Base-by-base conservation (phyloP, 306 rosid genomes). In the Vicia faba region DNA sequence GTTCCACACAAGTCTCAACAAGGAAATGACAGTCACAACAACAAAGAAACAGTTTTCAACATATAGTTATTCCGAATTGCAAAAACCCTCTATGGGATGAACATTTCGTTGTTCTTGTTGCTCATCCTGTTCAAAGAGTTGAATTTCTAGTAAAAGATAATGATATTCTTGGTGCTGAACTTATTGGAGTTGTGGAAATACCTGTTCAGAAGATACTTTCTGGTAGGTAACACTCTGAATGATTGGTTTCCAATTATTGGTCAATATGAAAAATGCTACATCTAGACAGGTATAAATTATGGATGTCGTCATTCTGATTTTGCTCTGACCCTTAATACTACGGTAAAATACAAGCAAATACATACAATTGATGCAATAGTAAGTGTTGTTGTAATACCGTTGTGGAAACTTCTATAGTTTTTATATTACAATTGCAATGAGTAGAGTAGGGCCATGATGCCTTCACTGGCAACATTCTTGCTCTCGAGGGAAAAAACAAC, bases 61-160 rank as follows among this genome's bases (percentile, higher is more conserved):
- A 5, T n/a, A 77, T 87, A 73, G 84, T 88, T 2, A 84, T 85
- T 55, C 40, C 80, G 1, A 83, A 85, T 71, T 75, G 70, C 9
- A 91, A 88, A 50, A 80, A 88, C 60, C 95, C 95, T 44, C n/a
- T 71, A 20, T 88, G 95, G 95, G 87, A 83, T 11, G 89, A 88
- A 63, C 85, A 79, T 64, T 88, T 81, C 66, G 1, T 71, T 59
- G 84, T 88, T 3, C 87, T 87, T 2, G 91, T 88, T 11, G 95
- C 95, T 60, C 95, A 88, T 62, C 84, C 89, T 50, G 79, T 56
- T 46, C 63, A 5, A 4, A 76, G 83, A 65, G 49, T 88, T 4
- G 89, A 88, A 73, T 85, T 88, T 66, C 61, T 69, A 53, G 95
- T 88, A 8, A 88, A 88, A 53, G 95, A 88, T 13, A 74, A 88